These are phyloP conservation scores for Lichtheimia hyalospora DNA, from an alignment of 371 early-diverging fungal species.

Conservation along the genomic window DNA sequence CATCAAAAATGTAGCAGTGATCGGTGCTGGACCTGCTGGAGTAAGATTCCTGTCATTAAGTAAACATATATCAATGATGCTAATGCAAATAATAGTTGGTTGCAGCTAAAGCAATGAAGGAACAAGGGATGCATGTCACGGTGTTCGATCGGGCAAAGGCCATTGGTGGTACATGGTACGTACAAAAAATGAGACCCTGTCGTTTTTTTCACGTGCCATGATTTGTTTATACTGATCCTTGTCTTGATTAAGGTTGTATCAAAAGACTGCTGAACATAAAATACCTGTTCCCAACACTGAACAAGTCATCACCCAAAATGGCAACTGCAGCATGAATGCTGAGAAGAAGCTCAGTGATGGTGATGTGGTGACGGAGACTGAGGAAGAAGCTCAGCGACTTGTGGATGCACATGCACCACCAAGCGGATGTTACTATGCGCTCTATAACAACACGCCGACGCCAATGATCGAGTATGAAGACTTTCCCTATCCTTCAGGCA, in stretches of 20 bases:
- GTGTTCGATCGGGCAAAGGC: conserved; percentile 30
- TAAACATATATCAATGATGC: neutral
- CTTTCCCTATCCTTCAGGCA: conserved; percentile 18
- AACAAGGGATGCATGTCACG: conserved; percentile 34
- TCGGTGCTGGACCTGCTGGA: conserved; percentile 48
- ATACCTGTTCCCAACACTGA: conserved; percentile 12
- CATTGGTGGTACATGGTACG: conserved; percentile 36
- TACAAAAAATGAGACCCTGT: too few relatives aligned
- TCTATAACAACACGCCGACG: conserved; percentile 17
- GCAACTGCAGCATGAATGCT: neutral
- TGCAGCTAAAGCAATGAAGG: conserved; percentile 30
- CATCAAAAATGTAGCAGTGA: conserved; percentile 34
- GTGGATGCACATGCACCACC: conserved; percentile 10
- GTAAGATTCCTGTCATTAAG: conserved; percentile 6
- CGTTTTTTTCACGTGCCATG: too few relatives aligned
- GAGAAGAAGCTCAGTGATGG: neutral
- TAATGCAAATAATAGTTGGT: conserved; percentile 18
- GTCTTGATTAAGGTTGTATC: conserved; percentile 8
- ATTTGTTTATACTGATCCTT: too few relatives aligned
- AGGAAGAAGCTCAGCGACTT: conserved; percentile 19
- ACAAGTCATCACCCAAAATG: conserved; percentile 10
- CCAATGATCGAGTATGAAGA: conserved; percentile 22
- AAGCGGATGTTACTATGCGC: conserved; percentile 7
- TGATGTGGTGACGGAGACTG: neutral
- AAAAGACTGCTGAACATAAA: conserved; percentile 15